A percentile compares a stretch with the other conserved stretches of the same genome.
These are phyloP conservation scores for Fusarium tupiense DNA, from an alignment of 2,329 filamentous ascomycete species.

Conservation along the genomic window DNA sequence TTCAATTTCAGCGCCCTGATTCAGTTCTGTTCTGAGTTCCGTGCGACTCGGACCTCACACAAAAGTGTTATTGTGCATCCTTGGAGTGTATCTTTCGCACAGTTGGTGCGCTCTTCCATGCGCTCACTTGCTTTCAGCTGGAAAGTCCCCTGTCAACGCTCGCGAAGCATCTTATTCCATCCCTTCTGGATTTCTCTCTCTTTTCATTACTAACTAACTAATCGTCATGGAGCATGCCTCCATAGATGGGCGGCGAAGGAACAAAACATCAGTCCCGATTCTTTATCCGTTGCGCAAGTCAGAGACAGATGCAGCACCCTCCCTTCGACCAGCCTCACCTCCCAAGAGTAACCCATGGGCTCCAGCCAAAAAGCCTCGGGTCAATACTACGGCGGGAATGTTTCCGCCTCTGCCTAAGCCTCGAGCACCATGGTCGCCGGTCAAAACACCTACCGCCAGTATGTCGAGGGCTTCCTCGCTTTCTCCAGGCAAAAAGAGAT, in stretches of 20 bases:
- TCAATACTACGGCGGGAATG: slow-evolving; percentile 5
- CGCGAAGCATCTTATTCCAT: neutral
- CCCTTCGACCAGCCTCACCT: slow-evolving; percentile 47
- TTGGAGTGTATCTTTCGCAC: slow-evolving; percentile 16
- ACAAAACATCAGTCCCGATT: slow-evolving; percentile 17
- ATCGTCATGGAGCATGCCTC: slow-evolving; percentile 39
- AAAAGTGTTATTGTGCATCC: slow-evolving; percentile 29
- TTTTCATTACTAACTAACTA: neutral
- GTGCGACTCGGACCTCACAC: slow-evolving; percentile 27
- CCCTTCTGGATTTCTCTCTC: neutral
- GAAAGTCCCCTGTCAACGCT: neutral
- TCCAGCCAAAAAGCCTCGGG: neutral
- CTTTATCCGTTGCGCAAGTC: slow-evolving; percentile 17
- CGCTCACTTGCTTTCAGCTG: slow-evolving; percentile 20
- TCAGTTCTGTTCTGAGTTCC: slow-evolving; percentile 13
- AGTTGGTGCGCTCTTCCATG: slow-evolving; percentile 21
- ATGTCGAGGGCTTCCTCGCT: slow-evolving; percentile 25
- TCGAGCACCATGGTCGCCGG: neutral
- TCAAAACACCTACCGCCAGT: slow-evolving; percentile 7
- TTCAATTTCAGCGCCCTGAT: slow-evolving; percentile 22
- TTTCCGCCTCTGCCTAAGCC: slow-evolving; percentile 39
- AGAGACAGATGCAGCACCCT: slow-evolving; percentile 14
- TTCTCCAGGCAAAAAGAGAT: slow-evolving; percentile 11
- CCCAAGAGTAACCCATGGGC: slow-evolving; percentile 49
- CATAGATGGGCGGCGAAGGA: slow-evolving; percentile 42